Evolutionary conservation across 345 rosid species (phyloP).

Genomic region (Lumnitzera racemosa): DNA sequence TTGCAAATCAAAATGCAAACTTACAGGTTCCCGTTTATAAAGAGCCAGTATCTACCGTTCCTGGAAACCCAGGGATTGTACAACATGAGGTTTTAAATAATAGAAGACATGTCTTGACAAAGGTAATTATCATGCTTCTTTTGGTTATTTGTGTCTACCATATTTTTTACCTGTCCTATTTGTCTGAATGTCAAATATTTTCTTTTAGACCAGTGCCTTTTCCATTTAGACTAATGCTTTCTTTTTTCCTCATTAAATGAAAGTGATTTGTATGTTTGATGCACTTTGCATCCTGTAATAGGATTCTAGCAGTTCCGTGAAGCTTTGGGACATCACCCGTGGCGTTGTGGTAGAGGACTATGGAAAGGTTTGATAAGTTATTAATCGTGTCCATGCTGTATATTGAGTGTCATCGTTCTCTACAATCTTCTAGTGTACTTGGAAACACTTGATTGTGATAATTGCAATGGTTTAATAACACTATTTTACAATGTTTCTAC

Average conservation of each 20-base stretch:
- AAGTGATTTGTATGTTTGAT: constrained; percentile 2
- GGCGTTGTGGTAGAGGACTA: constrained; percentile 85
- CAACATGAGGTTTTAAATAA: constrained; percentile 96
- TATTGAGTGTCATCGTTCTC: background rate
- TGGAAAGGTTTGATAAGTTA: constrained; percentile 52
- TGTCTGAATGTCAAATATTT: background rate
- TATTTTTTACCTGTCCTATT: too few species aligned
- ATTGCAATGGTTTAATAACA: too few species aligned
- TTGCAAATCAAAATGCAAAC: too few species aligned
- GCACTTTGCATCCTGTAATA: constrained; percentile 19
- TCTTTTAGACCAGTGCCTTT: background rate
- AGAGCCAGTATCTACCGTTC: constrained; percentile 63
- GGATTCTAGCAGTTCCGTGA: constrained; percentile 90
- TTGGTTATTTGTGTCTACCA: too few species aligned
- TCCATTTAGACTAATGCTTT: background rate
- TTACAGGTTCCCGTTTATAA: constrained; percentile 72
- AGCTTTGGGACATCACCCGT: constrained; percentile 92
- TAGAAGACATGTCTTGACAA: constrained; percentile 91
- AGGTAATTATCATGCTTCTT: constrained; percentile 35
- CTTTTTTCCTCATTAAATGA: background rate
- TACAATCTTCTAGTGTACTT: constrained; percentile 4
- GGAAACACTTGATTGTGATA: background rate
- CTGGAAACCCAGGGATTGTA: constrained; percentile 86
- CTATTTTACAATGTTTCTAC: background rate
- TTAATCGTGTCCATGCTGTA: background rate